Conservation (phyloP, 352 stramenopile genomes). For the Globisporangium abappressorium region DNA sequence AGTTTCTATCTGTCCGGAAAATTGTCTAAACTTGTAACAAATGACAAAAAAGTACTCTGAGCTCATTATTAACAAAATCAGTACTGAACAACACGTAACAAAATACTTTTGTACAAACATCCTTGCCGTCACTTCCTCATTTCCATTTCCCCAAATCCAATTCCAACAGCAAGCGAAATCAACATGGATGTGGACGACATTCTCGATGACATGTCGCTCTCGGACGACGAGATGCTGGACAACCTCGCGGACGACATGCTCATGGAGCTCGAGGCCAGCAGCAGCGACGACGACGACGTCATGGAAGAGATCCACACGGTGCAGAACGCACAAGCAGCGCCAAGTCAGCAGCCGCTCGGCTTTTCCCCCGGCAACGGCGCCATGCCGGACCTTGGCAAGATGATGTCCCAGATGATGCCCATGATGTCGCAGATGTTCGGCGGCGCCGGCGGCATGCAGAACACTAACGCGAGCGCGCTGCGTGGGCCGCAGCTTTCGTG, state of each 20-base stretch:
- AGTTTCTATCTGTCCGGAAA: no score
- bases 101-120: no score
- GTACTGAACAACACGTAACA: no score
- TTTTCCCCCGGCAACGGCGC: slow-evolving; percentile 20
- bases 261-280: slow-evolving; percentile 53
- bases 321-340: slow-evolving; percentile 18
- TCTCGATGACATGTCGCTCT: slow-evolving; percentile 80
- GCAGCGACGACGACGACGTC: slow-evolving; percentile 16
- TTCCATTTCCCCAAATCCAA: no score
- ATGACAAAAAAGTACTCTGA: no score
- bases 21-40: no score
- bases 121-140: no score
- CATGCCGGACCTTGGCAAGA: slow-evolving; percentile 71
- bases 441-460: slow-evolving; percentile 15
- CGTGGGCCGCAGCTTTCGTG: slow-evolving; percentile 29
- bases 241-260: slow-evolving; percentile 80
- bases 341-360: slow-evolving; percentile 22
- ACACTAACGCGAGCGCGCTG: slow-evolving; percentile 20
- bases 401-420: slow-evolving; percentile 88
- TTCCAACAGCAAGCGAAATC: no score
- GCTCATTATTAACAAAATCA: no score
- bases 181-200: slow-evolving; percentile 71
- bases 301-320: slow-evolving; percentile 25
- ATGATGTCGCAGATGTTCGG: slow-evolving; percentile 86
- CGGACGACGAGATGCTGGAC: slow-evolving; percentile 85